phyloP scores from a whole-genome alignment of 768 basidiomycete genomes.

The Collybia sp. region DNA sequence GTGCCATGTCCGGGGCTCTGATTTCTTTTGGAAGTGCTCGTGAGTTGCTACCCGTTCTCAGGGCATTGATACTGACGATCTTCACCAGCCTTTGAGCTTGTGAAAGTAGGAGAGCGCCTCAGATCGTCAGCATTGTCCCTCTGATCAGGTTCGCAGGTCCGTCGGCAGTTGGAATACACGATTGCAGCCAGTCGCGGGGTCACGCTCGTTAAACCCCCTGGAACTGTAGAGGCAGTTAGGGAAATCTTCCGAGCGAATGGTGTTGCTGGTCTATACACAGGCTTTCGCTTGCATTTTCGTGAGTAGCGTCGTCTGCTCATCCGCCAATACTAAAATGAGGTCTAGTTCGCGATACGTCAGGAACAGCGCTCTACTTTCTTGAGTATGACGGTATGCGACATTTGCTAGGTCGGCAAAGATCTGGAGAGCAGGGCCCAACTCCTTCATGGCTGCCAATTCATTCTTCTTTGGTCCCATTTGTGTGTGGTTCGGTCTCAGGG shows the following conservation, averaged over 20 bases:
- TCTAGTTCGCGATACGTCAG: slow-evolving; percentile 81
- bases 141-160: slow-evolving; percentile 47
- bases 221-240: slow-evolving; percentile 71
- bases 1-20: slow-evolving; percentile 83
- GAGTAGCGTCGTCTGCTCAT: slow-evolving; percentile 17
- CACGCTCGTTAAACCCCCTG: slow-evolving; percentile 69
- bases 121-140: slow-evolving; percentile 5
- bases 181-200: slow-evolving; percentile 81
- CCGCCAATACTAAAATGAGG: slow-evolving; percentile 1
- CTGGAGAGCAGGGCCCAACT: slow-evolving; percentile 75
- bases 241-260: slow-evolving; percentile 71
- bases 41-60: slow-evolving; percentile 36
- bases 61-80: slow-evolving; percentile 2
- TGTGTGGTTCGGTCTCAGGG: slow-evolving; percentile 88
- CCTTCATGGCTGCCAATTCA: slow-evolving; percentile 87
- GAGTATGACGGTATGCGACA: slow-evolving; percentile 93
- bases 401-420: slow-evolving; percentile 70
- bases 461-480: slow-evolving; percentile 76
- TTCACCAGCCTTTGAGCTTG: slow-evolving; percentile 81
- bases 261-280: slow-evolving; percentile 68
- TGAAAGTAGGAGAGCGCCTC: slow-evolving; percentile 58
- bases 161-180: slow-evolving; percentile 87
- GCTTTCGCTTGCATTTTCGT: slow-evolving; percentile 86
- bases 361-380: slow-evolving; percentile 89
- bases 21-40: slow-evolving; percentile 89